Conservation (phyloP, 2,329 filamentous ascomycete species). For the Exophiala viscosa region DNA sequence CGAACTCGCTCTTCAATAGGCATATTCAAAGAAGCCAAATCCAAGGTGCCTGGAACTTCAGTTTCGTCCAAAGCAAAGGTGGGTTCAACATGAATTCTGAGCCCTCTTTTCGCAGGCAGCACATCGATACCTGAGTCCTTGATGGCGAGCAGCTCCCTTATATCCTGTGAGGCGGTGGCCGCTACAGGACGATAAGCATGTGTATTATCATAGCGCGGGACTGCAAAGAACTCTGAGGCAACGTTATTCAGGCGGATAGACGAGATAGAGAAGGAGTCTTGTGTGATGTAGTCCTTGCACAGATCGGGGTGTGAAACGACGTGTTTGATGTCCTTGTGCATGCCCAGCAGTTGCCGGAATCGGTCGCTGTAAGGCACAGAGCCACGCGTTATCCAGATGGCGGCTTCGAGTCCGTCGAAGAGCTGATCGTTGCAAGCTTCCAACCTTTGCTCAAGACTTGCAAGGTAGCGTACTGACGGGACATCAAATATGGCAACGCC, state of each 20-base stretch:
- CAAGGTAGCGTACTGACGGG: slow-evolving; percentile 66
- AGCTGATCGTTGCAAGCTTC: slow-evolving; percentile 43
- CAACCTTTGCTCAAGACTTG: slow-evolving; percentile 61
- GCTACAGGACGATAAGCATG: slow-evolving; percentile 5
- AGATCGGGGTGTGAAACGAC: slow-evolving; percentile 71
- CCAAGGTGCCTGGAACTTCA: slow-evolving; percentile 30
- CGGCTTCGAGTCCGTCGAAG: slow-evolving; percentile 62
- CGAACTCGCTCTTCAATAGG: slow-evolving; percentile 30
- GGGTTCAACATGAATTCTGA: slow-evolving; percentile 46
- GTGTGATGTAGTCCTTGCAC: slow-evolving; percentile 69
- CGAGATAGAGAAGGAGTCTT: slow-evolving; percentile 64
- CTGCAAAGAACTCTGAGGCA: slow-evolving; percentile 68
- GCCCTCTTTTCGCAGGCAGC: slow-evolving; percentile 39
- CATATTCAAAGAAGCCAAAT: slow-evolving; percentile 25
- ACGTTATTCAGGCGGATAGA: slow-evolving; percentile 67
- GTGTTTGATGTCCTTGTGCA: slow-evolving; percentile 63
- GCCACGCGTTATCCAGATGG: slow-evolving; percentile 79
- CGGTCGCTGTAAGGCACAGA: slow-evolving; percentile 60
- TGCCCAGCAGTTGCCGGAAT: slow-evolving; percentile 66
- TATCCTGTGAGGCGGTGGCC: not conserved
- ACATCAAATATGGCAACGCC: slow-evolving; percentile 80
- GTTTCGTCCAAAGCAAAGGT: slow-evolving; percentile 36
- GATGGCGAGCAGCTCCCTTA: not conserved
- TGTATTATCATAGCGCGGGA: slow-evolving; percentile 63
- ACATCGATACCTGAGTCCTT: slow-evolving; percentile 16